Evolutionary conservation across 371 early-diverging fungal genomes (phyloP).

Genomic region (Apophysomyces sp.): DNA sequence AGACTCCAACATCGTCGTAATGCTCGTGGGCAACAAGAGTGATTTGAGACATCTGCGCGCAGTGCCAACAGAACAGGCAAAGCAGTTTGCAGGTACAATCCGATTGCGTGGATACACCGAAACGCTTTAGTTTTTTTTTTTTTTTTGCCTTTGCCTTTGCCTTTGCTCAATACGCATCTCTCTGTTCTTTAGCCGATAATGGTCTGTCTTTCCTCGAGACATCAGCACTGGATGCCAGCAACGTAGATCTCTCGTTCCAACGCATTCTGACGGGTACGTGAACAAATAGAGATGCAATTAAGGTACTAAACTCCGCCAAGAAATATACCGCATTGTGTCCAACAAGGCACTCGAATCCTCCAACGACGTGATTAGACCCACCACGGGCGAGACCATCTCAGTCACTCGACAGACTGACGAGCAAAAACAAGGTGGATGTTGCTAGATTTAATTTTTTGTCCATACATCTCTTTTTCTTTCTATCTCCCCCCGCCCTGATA

Average conservation of each 20-base stretch:
- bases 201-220: conserved; percentile 93
- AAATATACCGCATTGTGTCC: conserved; percentile 90
- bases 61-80: conserved; percentile 96
- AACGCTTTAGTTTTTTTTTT: not conserved
- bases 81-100: conserved; percentile 85
- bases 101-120: no score
- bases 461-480: not conserved
- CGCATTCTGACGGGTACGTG: conserved; percentile 84
- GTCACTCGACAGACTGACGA: conserved; percentile 66
- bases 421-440: conserved; percentile 72
- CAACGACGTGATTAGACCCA: conserved; percentile 68
- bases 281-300: not conserved
- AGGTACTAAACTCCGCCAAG: conserved; percentile 34
- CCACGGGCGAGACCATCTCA: conserved; percentile 75
- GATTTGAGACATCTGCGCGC: conserved; percentile 97
- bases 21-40: conserved; percentile 99
- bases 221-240: conserved; percentile 91
- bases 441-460: conserved; percentile 44
- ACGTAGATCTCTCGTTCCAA: conserved; percentile 93
- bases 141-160: not conserved
- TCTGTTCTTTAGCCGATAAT: conserved; percentile 69
- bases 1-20: conserved; percentile 96
- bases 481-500: not conserved
- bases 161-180: no score
- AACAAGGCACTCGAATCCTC: conserved; percentile 86